Evolutionary conservation across 169 alveolate species (phyloP).

Genomic region (Miamiensis avidus): DNA sequence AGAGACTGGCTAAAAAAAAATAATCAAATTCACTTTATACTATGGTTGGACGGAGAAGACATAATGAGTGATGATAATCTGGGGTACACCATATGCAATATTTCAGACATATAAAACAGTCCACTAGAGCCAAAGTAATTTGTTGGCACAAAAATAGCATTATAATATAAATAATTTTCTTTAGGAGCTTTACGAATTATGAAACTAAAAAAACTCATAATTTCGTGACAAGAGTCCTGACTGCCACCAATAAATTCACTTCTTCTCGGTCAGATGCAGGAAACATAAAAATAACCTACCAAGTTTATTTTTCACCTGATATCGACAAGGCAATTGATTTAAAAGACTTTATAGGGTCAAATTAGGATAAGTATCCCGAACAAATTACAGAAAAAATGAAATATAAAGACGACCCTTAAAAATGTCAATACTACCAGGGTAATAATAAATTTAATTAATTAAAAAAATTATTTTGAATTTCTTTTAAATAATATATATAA

Average conservation of each 20-base stretch:
- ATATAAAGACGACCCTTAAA: constrained; percentile 26
- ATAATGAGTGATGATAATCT: constrained; percentile 42
- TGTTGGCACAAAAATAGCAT: constrained; percentile 39
- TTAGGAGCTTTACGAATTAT: constrained; percentile 27
- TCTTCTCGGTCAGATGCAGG: constrained; percentile 35
- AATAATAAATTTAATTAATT: too few relatives aligned
- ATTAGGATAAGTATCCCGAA: constrained; percentile 35
- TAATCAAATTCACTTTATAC: constrained; percentile 51
- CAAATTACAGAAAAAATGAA: constrained; percentile 25
- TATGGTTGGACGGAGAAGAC: constrained; percentile 60
- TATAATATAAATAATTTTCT: constrained; percentile 31
- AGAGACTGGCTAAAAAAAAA: constrained; percentile 66
- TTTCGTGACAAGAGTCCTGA: constrained; percentile 31
- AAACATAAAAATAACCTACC: constrained; percentile 32
- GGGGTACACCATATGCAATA: constrained; percentile 34
- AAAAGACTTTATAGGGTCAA: constrained; percentile 24
- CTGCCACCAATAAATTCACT: constrained; percentile 31
- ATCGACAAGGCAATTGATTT: constrained; percentile 33
- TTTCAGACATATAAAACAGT: constrained; percentile 15
- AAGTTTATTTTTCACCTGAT: constrained; percentile 35
- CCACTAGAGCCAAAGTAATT: constrained; percentile 29
- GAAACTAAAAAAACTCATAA: constrained; percentile 4
- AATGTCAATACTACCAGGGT: constrained; percentile 5
- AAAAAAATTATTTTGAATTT: too few relatives aligned
- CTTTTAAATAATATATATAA: too few relatives aligned